Percentiles rank a stretch among this genome's conserved stretches.
Evolutionary conservation across 83 land plant genomes (phyloP).

Genomic region (Picea engelmannii): DNA sequence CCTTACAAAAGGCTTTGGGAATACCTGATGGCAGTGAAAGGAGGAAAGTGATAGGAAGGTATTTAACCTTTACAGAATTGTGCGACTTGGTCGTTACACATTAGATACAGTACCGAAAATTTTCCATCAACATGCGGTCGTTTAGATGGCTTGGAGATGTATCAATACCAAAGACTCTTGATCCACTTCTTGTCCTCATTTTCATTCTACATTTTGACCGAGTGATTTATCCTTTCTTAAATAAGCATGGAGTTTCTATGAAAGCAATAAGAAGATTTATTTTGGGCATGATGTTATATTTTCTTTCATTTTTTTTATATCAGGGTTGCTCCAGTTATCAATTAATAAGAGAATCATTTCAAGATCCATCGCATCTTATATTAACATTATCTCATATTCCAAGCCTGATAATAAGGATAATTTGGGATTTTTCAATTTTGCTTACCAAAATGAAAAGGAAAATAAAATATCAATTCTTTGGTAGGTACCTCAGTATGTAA

Average conservation of each 20-base stretch:
- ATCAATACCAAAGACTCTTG: too few relatives aligned
- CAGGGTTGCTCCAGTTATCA: slow-evolving; percentile 32
- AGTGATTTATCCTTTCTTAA: too few relatives aligned
- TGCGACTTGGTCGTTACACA: slow-evolving; percentile 61
- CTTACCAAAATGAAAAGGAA: neutral
- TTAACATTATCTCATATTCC: neutral
- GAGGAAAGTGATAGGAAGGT: slow-evolving; percentile 33
- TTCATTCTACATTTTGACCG: too few relatives aligned
- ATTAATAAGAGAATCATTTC: slow-evolving; percentile 16
- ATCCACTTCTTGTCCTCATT: too few relatives aligned
- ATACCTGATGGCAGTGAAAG: slow-evolving; percentile 24
- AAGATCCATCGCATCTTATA: neutral
- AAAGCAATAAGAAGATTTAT: slow-evolving; percentile 27
- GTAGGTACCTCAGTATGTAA: too few relatives aligned
- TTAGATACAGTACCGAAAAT: slow-evolving; percentile 40
- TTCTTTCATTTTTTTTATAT: slow-evolving; percentile 19
- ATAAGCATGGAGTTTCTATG: neutral
- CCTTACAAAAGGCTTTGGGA: slow-evolving; percentile 37
- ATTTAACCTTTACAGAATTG: slow-evolving; percentile 55
- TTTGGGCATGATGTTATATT: neutral
- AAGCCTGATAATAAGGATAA: neutral
- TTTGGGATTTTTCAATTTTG: neutral
- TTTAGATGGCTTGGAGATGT: too few relatives aligned
- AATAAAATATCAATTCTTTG: slow-evolving; percentile 8
- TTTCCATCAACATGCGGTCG: too few relatives aligned